A percentile compares a stretch with the other conserved stretches of the same genome.
Evolutionary conservation across 495 filamentous ascomycete species (phyloP).

Genomic region (Oleoguttula mirabilis): DNA sequence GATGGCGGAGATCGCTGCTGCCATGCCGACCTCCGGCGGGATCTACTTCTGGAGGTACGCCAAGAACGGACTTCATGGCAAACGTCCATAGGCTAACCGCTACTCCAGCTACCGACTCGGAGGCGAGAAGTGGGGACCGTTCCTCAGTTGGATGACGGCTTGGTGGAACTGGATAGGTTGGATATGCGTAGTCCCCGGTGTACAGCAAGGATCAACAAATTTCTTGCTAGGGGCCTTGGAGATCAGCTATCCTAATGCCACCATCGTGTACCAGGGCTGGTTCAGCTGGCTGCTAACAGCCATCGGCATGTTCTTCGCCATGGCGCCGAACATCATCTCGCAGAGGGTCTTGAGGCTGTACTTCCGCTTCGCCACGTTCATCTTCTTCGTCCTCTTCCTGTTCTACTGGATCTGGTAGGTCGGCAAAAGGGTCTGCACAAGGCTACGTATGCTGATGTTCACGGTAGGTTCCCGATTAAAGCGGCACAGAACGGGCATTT

Average conservation of each 20-base stretch:
- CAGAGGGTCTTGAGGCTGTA: conserved; percentile 14
- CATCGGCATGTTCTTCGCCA: conserved; percentile 26
- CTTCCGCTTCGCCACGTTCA: conserved; percentile 6
- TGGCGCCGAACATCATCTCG: conserved; percentile 25
- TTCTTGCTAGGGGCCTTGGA: conserved; percentile 29
- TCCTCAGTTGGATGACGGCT: conserved; percentile 29
- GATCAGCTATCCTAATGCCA: conserved; percentile 25
- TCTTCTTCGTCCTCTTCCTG: conserved; percentile 3
- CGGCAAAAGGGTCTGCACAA: not conserved
- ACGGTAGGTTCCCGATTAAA: conserved; percentile 4
- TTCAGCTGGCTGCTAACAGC: conserved; percentile 27
- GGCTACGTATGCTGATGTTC: too few relatives aligned
- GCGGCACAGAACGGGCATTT: not conserved
- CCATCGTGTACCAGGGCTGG: conserved; percentile 24
- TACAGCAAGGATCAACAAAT: conserved; percentile 25
- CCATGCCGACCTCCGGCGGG: conserved; percentile 27
- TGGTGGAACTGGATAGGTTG: conserved; percentile 25
- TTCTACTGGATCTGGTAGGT: conserved; percentile 9
- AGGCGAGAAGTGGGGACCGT: conserved; percentile 27
- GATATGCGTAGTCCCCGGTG: conserved; percentile 20
- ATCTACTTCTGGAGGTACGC: conserved; percentile 24
- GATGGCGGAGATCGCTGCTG: conserved; percentile 21
- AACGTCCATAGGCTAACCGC: not conserved
- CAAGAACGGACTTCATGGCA: not conserved
- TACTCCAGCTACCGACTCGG: conserved; percentile 21